Conservation (phyloP, 768 basidiomycete species). For the Phallus indusiatus region DNA sequence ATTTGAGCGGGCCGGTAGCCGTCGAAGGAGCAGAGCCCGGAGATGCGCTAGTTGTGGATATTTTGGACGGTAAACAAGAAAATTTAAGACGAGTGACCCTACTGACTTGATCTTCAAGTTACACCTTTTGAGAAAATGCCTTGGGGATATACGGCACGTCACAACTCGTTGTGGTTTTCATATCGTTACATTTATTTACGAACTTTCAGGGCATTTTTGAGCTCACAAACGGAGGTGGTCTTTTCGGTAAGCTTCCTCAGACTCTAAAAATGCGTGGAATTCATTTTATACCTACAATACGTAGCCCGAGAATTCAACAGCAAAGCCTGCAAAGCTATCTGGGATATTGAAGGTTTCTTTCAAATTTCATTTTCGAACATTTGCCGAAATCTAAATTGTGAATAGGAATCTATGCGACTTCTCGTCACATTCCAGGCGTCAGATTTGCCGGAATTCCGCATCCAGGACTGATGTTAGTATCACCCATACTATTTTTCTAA, state of each 20-base stretch:
- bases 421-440: conserved; percentile 71
- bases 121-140: conserved; percentile 66
- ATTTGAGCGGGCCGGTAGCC: conserved; percentile 67
- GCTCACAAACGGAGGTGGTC: conserved; percentile 59
- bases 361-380: not conserved
- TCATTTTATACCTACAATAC: not conserved
- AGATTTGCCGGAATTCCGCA: conserved; percentile 72
- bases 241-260: conserved; percentile 40
- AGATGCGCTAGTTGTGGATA: conserved; percentile 71
- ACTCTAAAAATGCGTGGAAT: not conserved
- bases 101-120: conserved; percentile 28
- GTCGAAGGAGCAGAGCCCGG: conserved; percentile 73
- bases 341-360: conserved; percentile 57
- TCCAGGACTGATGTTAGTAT: conserved; percentile 46
- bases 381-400: not conserved
- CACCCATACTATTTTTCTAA: not conserved
- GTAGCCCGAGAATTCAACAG: conserved; percentile 58
- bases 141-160: conserved; percentile 64
- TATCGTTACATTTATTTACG: not conserved
- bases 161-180: not conserved
- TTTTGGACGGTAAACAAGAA: conserved; percentile 49
- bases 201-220: conserved; percentile 62
- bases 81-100: not conserved
- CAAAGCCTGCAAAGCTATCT: conserved; percentile 68
- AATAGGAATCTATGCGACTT: conserved; percentile 58